Conservation (phyloP, 1,284 basidiomycete species). For the Phlebopus sp. region DNA sequence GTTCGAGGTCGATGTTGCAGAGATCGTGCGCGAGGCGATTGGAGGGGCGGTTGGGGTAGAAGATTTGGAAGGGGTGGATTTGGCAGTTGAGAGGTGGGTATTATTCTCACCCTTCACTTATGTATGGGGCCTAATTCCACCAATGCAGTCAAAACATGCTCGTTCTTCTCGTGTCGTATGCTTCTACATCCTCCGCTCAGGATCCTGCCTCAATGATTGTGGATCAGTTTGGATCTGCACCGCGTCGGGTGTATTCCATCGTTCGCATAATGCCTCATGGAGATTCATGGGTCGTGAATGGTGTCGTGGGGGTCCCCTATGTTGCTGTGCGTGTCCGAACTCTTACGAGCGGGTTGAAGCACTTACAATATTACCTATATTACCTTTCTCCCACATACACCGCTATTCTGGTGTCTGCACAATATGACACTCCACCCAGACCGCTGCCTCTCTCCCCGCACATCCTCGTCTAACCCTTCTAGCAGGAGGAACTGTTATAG, state of each 20-base stretch:
- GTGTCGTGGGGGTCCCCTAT: slow-evolving; percentile 63
- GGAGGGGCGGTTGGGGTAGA: slow-evolving; percentile 40
- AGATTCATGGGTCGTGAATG: slow-evolving; percentile 28
- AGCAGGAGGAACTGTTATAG: slow-evolving; percentile 51
- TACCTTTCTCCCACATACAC: background rate
- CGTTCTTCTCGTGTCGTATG: slow-evolving; percentile 66
- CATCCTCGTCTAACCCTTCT: slow-evolving; percentile 66
- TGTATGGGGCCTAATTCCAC: slow-evolving; percentile 3
- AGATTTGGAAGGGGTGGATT: slow-evolving; percentile 68
- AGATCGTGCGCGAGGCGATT: slow-evolving; percentile 44
- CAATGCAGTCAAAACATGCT: slow-evolving; percentile 46
- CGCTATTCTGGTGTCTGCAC: background rate
- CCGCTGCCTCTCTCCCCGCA: slow-evolving; percentile 62
- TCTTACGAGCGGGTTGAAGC: background rate
- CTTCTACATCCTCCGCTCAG: slow-evolving; percentile 47
- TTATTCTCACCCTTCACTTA: background rate
- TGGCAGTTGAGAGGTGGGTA: slow-evolving; percentile 59
- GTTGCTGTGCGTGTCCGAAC: slow-evolving; percentile 55
- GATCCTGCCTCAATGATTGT: slow-evolving; percentile 38
- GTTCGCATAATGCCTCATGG: slow-evolving; percentile 40
- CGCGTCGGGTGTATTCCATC: slow-evolving; percentile 64
- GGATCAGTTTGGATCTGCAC: slow-evolving; percentile 39
- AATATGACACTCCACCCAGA: slow-evolving; percentile 40
- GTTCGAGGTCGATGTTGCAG: slow-evolving; percentile 51
- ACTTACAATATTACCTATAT: background rate